Conservation (phyloP, 148 eudicot genomes). For the Arctostaphylos glauca region DNA sequence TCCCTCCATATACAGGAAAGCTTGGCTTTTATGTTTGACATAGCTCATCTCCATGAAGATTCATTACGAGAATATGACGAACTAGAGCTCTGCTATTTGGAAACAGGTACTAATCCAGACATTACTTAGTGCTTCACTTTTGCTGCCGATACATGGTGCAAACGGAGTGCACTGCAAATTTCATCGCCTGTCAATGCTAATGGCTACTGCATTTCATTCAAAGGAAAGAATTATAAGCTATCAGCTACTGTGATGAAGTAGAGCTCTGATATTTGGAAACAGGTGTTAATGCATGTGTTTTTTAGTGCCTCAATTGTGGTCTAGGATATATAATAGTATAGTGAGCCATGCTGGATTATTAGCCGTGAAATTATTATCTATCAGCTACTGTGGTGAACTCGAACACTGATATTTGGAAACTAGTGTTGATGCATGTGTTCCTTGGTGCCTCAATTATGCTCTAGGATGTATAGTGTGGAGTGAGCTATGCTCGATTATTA, state of each 20-base stretch:
- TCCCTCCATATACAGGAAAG: constrained; percentile 63
- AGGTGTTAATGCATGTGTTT: constrained; percentile 39
- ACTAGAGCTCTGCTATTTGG: constrained; percentile 88
- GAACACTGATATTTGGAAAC: constrained; percentile 91
- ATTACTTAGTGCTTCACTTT: constrained; percentile 3
- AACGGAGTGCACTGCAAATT: not conserved
- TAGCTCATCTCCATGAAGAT: constrained; percentile 97
- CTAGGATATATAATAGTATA: too few species aligned
- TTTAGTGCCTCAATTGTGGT: not conserved
- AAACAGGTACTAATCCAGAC: constrained; percentile 63
- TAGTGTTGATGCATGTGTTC: constrained; percentile 38
- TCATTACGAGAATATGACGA: constrained; percentile 95
- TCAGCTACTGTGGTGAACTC: constrained; percentile 56
- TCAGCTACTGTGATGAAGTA: constrained; percentile 56
- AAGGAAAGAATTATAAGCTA: not conserved
- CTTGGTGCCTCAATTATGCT: constrained; percentile 8
- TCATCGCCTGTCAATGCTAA: not conserved
- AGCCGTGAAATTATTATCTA: not conserved
- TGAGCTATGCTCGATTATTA: not conserved
- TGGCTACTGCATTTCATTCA: not conserved
- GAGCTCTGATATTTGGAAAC: constrained; percentile 92
- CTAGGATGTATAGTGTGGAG: not conserved
- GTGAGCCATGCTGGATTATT: not conserved
- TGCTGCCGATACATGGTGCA: not conserved
- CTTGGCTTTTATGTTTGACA: constrained; percentile 96